phyloP scores from a whole-genome alignment of 768 basidiomycete genomes.

The Sporobolomyces pararoseus region DNA sequence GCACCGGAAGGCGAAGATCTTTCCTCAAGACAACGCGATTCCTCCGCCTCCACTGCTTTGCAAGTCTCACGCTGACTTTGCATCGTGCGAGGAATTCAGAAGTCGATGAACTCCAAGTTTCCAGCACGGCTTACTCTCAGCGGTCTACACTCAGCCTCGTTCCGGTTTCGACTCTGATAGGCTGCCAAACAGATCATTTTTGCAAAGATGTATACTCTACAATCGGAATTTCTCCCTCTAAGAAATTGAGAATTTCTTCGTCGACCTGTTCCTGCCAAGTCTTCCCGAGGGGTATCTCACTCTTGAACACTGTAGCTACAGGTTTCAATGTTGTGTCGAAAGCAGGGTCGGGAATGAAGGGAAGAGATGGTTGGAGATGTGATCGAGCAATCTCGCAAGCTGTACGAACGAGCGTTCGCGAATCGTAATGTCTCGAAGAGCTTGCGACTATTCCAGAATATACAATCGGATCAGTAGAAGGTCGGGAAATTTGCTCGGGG shows the following conservation, averaged over 20 bases:
- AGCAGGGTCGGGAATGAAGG: neutral
- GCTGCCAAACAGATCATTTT: neutral
- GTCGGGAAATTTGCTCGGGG: no score
- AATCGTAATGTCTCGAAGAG: slow-evolving; percentile 9
- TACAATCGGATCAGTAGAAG: no score
- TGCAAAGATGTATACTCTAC: neutral
- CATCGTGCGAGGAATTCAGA: no score
- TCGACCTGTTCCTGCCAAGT: slow-evolving; percentile 12
- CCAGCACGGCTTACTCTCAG: no score
- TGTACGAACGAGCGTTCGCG: slow-evolving; percentile 8
- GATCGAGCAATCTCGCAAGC: slow-evolving; percentile 8
- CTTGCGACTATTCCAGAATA: slow-evolving; percentile 1
- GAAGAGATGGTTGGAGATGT: neutral
- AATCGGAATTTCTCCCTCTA: neutral
- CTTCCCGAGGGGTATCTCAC: slow-evolving; percentile 3
- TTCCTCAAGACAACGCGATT: no score
- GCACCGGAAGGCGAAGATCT: no score
- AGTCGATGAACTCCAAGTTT: no score
- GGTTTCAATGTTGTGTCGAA: slow-evolving; percentile 1
- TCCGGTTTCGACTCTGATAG: no score
- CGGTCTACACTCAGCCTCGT: no score
- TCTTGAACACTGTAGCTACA: slow-evolving; percentile 4
- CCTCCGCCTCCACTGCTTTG: slow-evolving; percentile 55
- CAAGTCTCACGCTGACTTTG: no score
- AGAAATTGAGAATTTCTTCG: neutral